A percentile compares a stretch with the other conserved stretches of the same genome.
Conservation (phyloP, 768 basidiomycete genomes). For the Suillus alpinus region DNA sequence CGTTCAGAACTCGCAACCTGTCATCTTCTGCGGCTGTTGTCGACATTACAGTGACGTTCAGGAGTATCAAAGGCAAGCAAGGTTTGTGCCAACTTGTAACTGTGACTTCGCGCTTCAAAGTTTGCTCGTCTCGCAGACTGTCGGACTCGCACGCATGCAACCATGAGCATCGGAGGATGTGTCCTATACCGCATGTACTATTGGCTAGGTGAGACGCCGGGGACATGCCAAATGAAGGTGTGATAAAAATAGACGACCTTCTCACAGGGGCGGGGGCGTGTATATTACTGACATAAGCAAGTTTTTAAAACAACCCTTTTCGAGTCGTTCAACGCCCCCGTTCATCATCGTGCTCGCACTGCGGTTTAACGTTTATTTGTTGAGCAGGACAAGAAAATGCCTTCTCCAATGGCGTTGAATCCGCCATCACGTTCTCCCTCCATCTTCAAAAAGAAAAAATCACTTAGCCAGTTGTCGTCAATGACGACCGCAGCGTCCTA, state of each 20-base stretch:
- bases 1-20: too few relatives aligned
- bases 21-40: too few relatives aligned
- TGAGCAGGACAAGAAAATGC: constrained; percentile 25
- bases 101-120: too few relatives aligned
- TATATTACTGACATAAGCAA: not conserved
- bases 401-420: constrained; percentile 66
- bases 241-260: not conserved
- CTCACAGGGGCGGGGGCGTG: not conserved
- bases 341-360: constrained; percentile 10
- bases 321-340: not conserved
- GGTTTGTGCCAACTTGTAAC: too few relatives aligned
- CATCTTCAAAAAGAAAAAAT: constrained; percentile 61
- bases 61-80: too few relatives aligned
- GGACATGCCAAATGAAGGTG: too few relatives aligned
- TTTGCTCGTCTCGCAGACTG: too few relatives aligned
- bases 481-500: constrained; percentile 57
- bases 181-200: too few relatives aligned
- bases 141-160: too few relatives aligned
- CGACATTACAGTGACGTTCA: too few relatives aligned
- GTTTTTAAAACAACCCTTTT: not conserved
- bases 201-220: too few relatives aligned
- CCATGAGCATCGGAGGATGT: too few relatives aligned
- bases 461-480: constrained; percentile 32
- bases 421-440: constrained; percentile 50
- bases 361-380: constrained; percentile 12